A percentile compares a stretch with the other conserved stretches of the same genome.
phyloP scores from a whole-genome alignment of 495 filamentous ascomycete genomes.

The Paragyromitra xinjiangensis region DNA sequence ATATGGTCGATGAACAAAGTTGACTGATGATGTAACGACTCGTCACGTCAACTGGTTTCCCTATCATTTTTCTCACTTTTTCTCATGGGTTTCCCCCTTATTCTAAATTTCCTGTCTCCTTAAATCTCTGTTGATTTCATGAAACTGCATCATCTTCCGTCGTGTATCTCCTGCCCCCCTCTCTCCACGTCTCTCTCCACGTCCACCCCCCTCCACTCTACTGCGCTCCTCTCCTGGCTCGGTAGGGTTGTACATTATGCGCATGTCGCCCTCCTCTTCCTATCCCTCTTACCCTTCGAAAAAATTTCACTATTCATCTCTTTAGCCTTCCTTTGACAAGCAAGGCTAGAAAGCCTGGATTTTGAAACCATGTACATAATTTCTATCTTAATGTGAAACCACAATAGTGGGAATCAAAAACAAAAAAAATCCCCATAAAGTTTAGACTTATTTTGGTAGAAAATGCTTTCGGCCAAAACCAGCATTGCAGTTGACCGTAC shows the following conservation, averaged over 20 bases:
- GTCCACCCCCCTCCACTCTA: slow-evolving; percentile 10
- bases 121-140: slow-evolving; percentile 9
- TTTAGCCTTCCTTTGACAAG: slow-evolving; percentile 2
- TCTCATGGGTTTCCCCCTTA: not conserved
- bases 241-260: slow-evolving; percentile 46
- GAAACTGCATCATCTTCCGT: slow-evolving; percentile 14
- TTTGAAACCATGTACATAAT: slow-evolving; percentile 42
- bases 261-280: slow-evolving; percentile 13
- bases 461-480: slow-evolving; percentile 5
- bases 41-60: slow-evolving; percentile 26
- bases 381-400: slow-evolving; percentile 36
- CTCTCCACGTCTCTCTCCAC: not conserved
- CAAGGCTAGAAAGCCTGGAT: slow-evolving; percentile 15
- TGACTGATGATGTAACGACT: slow-evolving; percentile 37
- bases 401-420: slow-evolving; percentile 12
- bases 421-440: not conserved
- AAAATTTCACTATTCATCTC: slow-evolving; percentile 9
- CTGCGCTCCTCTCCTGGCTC: slow-evolving; percentile 18
- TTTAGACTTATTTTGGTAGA: not conserved
- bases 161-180: not conserved
- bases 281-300: slow-evolving; percentile 7
- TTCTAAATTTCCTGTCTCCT: slow-evolving; percentile 25
- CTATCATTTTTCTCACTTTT: slow-evolving; percentile 15
- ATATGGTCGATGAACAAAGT: slow-evolving; percentile 27
- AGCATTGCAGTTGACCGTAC: not conserved